phyloP scores from a whole-genome alignment of 805 yeast species.

The Candida ovalis region DNA sequence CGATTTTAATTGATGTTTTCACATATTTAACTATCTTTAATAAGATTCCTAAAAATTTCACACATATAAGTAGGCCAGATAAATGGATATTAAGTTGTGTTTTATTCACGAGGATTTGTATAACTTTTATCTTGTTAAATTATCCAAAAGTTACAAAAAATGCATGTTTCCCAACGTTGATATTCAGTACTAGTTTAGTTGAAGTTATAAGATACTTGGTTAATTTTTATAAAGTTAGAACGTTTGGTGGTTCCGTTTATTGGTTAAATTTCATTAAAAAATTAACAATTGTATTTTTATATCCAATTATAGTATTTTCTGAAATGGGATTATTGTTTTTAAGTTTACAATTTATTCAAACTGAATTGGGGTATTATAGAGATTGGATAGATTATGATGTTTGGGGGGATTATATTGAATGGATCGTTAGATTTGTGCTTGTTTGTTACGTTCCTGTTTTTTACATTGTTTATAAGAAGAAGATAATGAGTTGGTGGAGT shows the following conservation, averaged over 20 bases:
- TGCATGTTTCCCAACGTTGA: slow-evolving; percentile 19
- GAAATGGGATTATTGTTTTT: slow-evolving; percentile 23
- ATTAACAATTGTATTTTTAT: slow-evolving; percentile 11
- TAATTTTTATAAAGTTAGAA: slow-evolving; percentile 26
- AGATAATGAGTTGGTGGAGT: slow-evolving; percentile 14
- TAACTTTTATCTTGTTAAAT: slow-evolving; percentile 17
- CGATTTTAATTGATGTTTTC: slow-evolving; percentile 18
- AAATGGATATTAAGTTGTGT: slow-evolving; percentile 9
- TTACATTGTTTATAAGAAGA: slow-evolving; percentile 22
- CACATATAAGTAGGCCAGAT: slow-evolving; percentile 10
- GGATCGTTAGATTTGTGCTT: slow-evolving; percentile 5
- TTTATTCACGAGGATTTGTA: slow-evolving; percentile 8
- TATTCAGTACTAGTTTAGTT: slow-evolving; percentile 19
- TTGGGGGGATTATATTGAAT: slow-evolving; percentile 8
- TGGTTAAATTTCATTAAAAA: slow-evolving; percentile 17
- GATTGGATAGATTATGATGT: slow-evolving; percentile 16
- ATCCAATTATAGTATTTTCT: slow-evolving; percentile 19
- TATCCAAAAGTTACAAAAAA: slow-evolving; percentile 28
- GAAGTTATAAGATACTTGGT: slow-evolving; percentile 25
- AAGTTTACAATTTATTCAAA: slow-evolving; percentile 17
- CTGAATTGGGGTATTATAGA: slow-evolving; percentile 14
- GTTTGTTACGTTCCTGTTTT: slow-evolving; percentile 2
- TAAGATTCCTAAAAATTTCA: slow-evolving; percentile 9
- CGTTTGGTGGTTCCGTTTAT: slow-evolving; percentile 17
- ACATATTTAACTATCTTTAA: slow-evolving; percentile 19